Base-by-base conservation (phyloP, 1,284 basidiomycete genomes). In the Malassezia nana region DNA sequence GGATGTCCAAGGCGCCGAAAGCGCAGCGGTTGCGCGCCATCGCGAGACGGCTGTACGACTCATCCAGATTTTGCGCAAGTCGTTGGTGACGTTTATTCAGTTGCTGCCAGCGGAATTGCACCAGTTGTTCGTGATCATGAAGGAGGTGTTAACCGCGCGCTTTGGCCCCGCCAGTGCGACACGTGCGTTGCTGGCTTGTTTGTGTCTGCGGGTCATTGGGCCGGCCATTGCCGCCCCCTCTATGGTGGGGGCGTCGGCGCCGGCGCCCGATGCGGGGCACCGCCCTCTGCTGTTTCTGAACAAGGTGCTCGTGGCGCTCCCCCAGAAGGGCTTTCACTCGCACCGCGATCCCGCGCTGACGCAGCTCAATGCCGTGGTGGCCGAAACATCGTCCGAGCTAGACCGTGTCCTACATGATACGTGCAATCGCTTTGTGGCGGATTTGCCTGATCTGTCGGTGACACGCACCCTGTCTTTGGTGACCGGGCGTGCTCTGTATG, bases 301-400 rank as follows among this genome's bases (percentile, higher is more conserved):
- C 45, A 53, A 53, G 38, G 45, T 47, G 22, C 25, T 47, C 7
- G 38, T 53, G n/a, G 51, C 45, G 12, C 45, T 53, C 1, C 45
- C 41, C 1, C 51, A 53, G n/a, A 39, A 39, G 24, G 31, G 45
- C 1, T 47, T 53, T 13, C 20, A 38, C 15, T 8, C 44, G 29
- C 45, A 53, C 45, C 41, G 31, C 18, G 45, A 39, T 7, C 22
- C 38, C 12, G 9, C 30, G 2, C 26, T 46, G 22, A 26, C 38
- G 7, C 13, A 20, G 31, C 39, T 53, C 3, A 53, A 53, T 15
- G 43, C 30, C 28, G 15, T 28, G 26, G 29, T 45, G 10, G 29
- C 30, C 16, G 26, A 45, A 24, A 8, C 18, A 6, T 20, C 20
- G 20, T 26, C 20, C 0, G 20, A 30, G 6, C 30, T 33, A 3